These are phyloP conservation scores for Aciculoconidium aculeatum DNA, from an alignment of 805 yeast genomes.

Conservation along the genomic window DNA sequence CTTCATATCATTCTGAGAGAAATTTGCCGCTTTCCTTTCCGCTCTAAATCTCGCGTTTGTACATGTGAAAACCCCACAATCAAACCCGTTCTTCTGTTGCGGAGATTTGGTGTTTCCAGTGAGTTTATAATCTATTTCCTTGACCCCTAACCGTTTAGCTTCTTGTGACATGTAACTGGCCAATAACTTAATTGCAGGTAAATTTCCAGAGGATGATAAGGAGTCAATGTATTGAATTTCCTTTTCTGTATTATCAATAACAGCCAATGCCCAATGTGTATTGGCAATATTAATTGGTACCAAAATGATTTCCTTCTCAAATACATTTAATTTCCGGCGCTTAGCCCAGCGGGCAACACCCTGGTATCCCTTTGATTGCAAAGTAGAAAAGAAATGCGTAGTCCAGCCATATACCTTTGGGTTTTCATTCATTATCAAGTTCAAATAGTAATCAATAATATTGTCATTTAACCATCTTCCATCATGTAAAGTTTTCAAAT, in stretches of 20 bases:
- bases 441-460: constrained; percentile 76
- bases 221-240: constrained; percentile 77
- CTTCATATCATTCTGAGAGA: constrained; percentile 64
- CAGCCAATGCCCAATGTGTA: constrained; percentile 90
- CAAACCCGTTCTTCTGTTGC: constrained; percentile 83
- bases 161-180: constrained; percentile 64
- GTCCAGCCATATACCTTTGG: constrained; percentile 63
- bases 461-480: constrained; percentile 87
- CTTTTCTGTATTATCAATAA: constrained; percentile 55
- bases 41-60: constrained; percentile 64
- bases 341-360: constrained; percentile 86
- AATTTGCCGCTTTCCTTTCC: constrained; percentile 43
- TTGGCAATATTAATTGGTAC: constrained; percentile 81
- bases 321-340: constrained; percentile 62
- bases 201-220: constrained; percentile 43
- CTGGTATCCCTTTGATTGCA: constrained; percentile 65
- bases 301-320: constrained; percentile 58
- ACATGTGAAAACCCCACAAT: constrained; percentile 93
- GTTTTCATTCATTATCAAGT: constrained; percentile 41
- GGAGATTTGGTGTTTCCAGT: constrained; percentile 46
- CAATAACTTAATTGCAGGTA: constrained; percentile 39
- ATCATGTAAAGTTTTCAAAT: constrained; percentile 64
- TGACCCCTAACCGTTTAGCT: constrained; percentile 42
- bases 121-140: constrained; percentile 17
- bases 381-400: constrained; percentile 78